Conservation (phyloP, 2,329 filamentous ascomycete genomes). For the Onygenales sp. region DNA sequence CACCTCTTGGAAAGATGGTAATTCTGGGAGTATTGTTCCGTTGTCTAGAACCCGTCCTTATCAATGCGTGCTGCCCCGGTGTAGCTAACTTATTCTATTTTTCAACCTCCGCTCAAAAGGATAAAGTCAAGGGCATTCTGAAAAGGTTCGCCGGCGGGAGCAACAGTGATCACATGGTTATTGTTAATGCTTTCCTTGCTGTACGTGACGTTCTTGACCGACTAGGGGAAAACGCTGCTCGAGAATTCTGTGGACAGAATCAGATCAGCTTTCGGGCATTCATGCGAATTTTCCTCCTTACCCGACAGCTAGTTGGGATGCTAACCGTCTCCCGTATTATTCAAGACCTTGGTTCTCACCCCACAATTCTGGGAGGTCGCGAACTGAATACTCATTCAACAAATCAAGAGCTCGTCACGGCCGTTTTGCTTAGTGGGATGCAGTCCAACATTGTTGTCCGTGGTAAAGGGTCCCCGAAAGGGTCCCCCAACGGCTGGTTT, state of each 20-base stretch:
- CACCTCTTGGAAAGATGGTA: slow-evolving; percentile 40
- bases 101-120: too few relatives aligned
- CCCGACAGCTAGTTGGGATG: slow-evolving; percentile 28
- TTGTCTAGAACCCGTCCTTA: slow-evolving; percentile 42
- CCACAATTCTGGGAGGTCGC: slow-evolving; percentile 19
- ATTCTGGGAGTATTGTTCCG: slow-evolving; percentile 42
- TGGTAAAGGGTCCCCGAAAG: neutral
- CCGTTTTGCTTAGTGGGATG: slow-evolving; percentile 36
- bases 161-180: slow-evolving; percentile 38
- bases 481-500: too few relatives aligned
- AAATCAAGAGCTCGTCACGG: slow-evolving; percentile 36
- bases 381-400: slow-evolving; percentile 37
- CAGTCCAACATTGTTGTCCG: slow-evolving; percentile 37
- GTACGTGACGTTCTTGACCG: slow-evolving; percentile 23
- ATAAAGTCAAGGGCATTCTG: slow-evolving; percentile 9
- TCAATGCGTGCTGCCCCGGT: slow-evolving; percentile 25
- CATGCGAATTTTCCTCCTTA: slow-evolving; percentile 24
- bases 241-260: slow-evolving; percentile 20
- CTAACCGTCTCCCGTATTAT: slow-evolving; percentile 28
- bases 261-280: slow-evolving; percentile 29
- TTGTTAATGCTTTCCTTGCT: slow-evolving; percentile 35
- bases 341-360: slow-evolving; percentile 10
- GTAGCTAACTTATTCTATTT: too few relatives aligned
- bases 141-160: slow-evolving; percentile 24
- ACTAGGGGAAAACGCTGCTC: slow-evolving; percentile 21